Base-by-base conservation (phyloP, 768 basidiomycete species). In the Gyrodon lividus region DNA sequence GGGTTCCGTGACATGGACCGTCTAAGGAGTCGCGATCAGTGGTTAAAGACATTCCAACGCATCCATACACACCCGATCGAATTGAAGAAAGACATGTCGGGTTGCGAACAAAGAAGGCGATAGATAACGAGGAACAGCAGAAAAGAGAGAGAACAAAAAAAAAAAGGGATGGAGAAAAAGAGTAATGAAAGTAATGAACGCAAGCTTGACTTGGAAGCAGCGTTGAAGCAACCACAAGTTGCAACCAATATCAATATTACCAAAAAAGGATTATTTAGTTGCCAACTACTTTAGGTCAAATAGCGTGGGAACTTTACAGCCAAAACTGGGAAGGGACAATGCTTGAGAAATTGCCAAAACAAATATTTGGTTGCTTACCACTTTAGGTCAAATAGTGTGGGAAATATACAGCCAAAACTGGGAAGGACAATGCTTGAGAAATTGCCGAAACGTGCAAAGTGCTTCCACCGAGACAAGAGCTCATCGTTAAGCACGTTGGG, bases 31-130 rank as follows among this genome's bases (percentile, higher is more conserved):
- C 34, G n/a, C 61, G 40, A 64, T 41, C 45, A 38, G 33, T 14
- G 34, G 17, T 37, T 17, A 49, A 30, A 56, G 16, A 23, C 2
- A 23, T 26, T 9, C n/a, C 22, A 19, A 48, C 37, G 31, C 23
- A 34, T 17, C 13, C 30, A 26, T 35, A 70, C 83, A 48, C 55
- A 89, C 88, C 88, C 84, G 46, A 90, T 80, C 24, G 86, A 84
- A 64, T 89, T 89, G 74, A 90, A 89, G 72, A 89, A 90, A 28
- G 88, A 90, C 88, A 90, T 89, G 20, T 39, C 46, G 16, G 43
- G 37, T 26, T 8, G 16, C 22, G 19, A 22, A 24, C 20, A 34
- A 35, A 47, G 26, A 46, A 23, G 26, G 35, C 22, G 46, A 48
- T 33, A 31, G 30, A 39, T 19, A 34, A 43, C 23, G 26, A 23